Evolutionary conservation across 352 stramenopile genomes (phyloP).

Genomic region (Pseudoperonospora humuli): DNA sequence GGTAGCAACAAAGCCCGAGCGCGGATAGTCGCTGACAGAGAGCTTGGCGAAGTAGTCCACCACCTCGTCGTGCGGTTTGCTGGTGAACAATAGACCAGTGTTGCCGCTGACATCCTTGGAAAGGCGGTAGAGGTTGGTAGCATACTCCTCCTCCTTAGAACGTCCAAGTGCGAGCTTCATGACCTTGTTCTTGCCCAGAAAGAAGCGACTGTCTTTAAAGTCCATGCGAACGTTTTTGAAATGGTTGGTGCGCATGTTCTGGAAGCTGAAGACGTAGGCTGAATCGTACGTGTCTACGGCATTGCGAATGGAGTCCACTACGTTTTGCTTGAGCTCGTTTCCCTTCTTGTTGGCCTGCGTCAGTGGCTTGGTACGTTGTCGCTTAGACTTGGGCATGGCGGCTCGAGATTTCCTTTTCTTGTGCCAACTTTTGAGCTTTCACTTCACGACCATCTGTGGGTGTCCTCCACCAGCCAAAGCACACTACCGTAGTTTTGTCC

Average conservation of each 20-base stretch:
- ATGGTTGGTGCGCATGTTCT: conserved; percentile 98
- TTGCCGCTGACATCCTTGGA: conserved; percentile 88
- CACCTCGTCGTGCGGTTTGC: conserved; percentile 82
- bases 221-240: conserved; percentile 97
- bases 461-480: conserved; percentile 56
- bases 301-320: conserved; percentile 91
- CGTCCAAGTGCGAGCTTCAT: conserved; percentile 95
- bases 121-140: conserved; percentile 90
- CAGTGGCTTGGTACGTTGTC: conserved; percentile 84
- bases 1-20: conserved; percentile 88
- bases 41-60: conserved; percentile 90
- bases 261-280: conserved; percentile 95
- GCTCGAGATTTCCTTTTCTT: conserved; percentile 11
- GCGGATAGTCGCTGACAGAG: conserved; percentile 89
- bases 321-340: conserved; percentile 91
- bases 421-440: conserved; percentile 1
- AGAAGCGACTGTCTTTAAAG: conserved; percentile 94
- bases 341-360: conserved; percentile 96
- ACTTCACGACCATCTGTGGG: conserved; percentile 6
- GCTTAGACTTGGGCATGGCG: conserved; percentile 83
- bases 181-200: conserved; percentile 98
- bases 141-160: conserved; percentile 94
- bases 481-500: conserved; percentile 28
- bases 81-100: conserved; percentile 95
- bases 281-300: conserved; percentile 90